Base-by-base conservation (phyloP, 2,329 filamentous ascomycete genomes). In the Colletotrichum agaves region DNA sequence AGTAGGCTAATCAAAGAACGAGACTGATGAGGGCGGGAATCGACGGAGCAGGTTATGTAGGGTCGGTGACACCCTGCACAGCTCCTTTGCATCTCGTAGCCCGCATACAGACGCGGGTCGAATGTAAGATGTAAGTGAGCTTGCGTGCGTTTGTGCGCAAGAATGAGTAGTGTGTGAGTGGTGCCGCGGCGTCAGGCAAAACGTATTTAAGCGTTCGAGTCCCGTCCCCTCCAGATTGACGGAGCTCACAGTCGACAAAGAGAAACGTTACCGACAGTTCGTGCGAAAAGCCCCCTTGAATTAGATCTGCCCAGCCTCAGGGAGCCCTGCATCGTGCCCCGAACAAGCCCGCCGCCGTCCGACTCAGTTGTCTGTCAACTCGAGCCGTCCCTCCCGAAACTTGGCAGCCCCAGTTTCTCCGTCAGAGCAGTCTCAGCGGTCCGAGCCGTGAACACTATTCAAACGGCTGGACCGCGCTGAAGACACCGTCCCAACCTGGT, bases 61-160 rank as follows among this genome's bases (percentile, higher is more conserved):
- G 53, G 31, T 50, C 53, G 57, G 65, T 68, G 55, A 43, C 55
- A 68, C 65, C 65, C 65, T 68, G 61, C 65, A 68, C 35, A 53
- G 47, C 65, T 68, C 61, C 64, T 68, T 53, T 55, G 52, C 64
- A 47, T 68, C 65, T 65, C 47, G 61, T 60, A 47, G 61, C 65
- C 65, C 65, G 65, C 65, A 68, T 60, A 33, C n/a, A 21, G 47
- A 55, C 65, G 63, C 63, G 56, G 57, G 66, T 69, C 63, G 50
- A 53, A 41, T 66, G 66, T 53, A 37, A 69, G 63, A 56, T 69
- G 66, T 62, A 67, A 69, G 63, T 67, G 62, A 69, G 63, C 56
- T 41, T 65, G 61, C 62, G 66, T 67, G 62, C 31, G 58, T 56
- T 50, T 49, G 43, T 50, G 66, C 55, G 62, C 56, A 60, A 65